Evolutionary conservation across 495 filamentous ascomycete genomes (phyloP), one percentile per base, ranked within the genome.

Genomic region (Podospora tetraspora): DNA sequence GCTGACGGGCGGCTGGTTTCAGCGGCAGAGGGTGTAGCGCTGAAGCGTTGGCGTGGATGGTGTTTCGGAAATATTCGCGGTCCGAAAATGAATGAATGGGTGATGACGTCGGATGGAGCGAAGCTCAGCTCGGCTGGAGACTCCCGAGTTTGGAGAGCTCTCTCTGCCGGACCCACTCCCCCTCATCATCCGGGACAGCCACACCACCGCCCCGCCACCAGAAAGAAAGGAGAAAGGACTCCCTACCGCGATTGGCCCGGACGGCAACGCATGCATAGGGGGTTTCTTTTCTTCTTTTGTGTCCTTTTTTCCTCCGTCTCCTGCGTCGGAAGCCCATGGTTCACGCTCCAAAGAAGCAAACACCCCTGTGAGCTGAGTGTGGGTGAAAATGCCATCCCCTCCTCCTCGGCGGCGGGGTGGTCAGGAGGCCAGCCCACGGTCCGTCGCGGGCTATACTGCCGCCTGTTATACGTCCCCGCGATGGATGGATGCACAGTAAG

Each of bases 401-500:
- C 16, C 56, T n/a, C n/a, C n/a, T n/a, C n/a, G n/a, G n/a, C n/a
- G 56, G 27, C 24, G 24, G 32, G 30, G 24, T n/a, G 63, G 43
- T 19, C 43, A 58, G 25, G 59, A 57, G 16, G 16, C 22, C 23
- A 52, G 24, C 52, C 63, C 23, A 27, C 25, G 27, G 43, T 62
- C 27, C 23, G 10, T 19, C 24, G 16, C 19, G 16, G 43, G 43
- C 43, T 52, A 52, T 52, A 52, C 43, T 52, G 6, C 3, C 43
- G 19, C 1, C 43, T 52, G 43, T 19, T 52, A 52, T 57, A 65
- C 16, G 21, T 65, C 24, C 63, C 63, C 43, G 23, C 63, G 27
- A 65, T 65, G 63, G 52, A 65, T 65, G 63, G 52, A 63, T n/a
- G 43, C 43, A 52, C 43, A 52, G 43, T 25, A 58, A 65, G 56